A percentile compares a stretch with the other conserved stretches of the same genome.
Conservation (phyloP, 106 monocot genomes). For the Vanilla planifolia region DNA sequence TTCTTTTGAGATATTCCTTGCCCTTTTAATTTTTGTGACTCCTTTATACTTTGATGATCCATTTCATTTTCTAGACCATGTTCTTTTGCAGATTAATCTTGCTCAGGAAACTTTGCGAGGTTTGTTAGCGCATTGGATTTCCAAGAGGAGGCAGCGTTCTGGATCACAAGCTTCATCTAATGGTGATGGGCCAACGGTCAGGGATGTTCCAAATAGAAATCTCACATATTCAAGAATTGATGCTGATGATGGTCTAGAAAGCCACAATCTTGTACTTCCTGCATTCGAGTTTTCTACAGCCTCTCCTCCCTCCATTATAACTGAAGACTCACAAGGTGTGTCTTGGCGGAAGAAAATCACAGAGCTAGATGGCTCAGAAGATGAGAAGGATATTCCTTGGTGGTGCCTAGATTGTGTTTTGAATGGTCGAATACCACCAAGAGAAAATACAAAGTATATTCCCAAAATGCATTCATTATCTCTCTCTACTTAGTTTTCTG, state of each 20-base stretch:
- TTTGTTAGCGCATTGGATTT: constrained; percentile 67
- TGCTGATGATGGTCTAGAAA: constrained; percentile 57
- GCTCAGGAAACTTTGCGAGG: constrained; percentile 96
- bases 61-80: neutral
- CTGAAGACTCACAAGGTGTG: constrained; percentile 80
- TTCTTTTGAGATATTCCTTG: neutral
- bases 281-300: constrained; percentile 75
- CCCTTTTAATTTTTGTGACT: neutral
- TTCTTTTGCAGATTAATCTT: constrained; percentile 89
- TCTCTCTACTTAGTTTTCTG: neutral
- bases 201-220: constrained; percentile 44
- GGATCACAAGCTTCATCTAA: constrained; percentile 48
- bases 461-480: neutral
- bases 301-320: constrained; percentile 85
- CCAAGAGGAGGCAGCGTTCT: constrained; percentile 67
- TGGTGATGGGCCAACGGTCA: constrained; percentile 41
- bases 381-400: constrained; percentile 89
- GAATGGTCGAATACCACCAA: constrained; percentile 59
- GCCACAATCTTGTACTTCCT: constrained; percentile 37
- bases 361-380: constrained; percentile 81
- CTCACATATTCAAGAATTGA: constrained; percentile 54
- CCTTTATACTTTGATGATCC: constrained; percentile 1
- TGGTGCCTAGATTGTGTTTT: constrained; percentile 91
- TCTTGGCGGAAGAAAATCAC: constrained; percentile 94
- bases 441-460: constrained; percentile 83